phyloP scores from a whole-genome alignment of 306 rosid genomes.

The Vigna angularis region DNA sequence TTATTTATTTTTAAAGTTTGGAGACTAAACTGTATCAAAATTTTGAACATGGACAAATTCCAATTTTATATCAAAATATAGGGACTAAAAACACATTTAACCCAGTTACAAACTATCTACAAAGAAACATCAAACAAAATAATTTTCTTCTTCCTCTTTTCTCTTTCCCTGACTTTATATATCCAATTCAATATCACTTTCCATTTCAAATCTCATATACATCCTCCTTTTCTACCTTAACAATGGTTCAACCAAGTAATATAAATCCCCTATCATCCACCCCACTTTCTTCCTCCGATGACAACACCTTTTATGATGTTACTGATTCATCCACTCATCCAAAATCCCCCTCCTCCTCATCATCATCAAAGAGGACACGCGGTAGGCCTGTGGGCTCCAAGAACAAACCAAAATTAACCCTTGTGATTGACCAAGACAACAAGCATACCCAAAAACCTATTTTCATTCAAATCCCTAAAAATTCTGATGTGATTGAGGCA shows the following conservation, averaged over 20 bases:
- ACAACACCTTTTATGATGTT: neutral
- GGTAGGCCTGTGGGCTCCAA: neutral
- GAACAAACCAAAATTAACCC: neutral
- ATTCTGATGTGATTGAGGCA: neutral
- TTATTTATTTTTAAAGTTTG: no score
- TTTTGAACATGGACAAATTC: no score
- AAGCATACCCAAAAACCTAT: neutral
- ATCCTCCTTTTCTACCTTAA: neutral
- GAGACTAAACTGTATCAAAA: no score
- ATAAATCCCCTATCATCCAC: neutral
- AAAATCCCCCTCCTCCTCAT: neutral
- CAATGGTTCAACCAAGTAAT: neutral
- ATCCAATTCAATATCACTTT: neutral
- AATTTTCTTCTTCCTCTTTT: neutral
- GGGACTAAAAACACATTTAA: no score
- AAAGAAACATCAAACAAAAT: neutral
- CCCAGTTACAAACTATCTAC: neutral
- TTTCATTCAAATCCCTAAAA: neutral
- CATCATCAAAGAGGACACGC: neutral
- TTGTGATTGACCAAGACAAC: neutral
- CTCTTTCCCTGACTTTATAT: neutral
- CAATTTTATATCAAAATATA: no score
- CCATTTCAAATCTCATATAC: neutral
- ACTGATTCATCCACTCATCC: neutral
- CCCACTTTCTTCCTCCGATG: neutral